phyloP scores from a whole-genome alignment of 768 basidiomycete genomes.

The Rhizopogon vesiculosus region DNA sequence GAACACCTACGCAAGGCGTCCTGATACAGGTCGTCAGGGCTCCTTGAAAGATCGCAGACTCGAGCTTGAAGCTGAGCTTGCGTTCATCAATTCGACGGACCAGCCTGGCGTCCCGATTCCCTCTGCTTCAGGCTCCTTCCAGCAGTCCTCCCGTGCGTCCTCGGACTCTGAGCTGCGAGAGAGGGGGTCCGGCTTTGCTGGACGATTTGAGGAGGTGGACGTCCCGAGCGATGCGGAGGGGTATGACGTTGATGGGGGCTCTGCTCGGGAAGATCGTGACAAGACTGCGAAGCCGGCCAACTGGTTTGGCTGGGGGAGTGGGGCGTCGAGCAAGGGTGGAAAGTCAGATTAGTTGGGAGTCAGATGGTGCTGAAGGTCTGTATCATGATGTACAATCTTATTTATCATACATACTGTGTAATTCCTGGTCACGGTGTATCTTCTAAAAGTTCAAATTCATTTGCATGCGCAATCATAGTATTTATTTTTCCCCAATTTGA shows the following conservation, averaged over 20 bases:
- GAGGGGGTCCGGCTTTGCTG: constrained; percentile 35
- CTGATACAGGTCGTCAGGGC: not conserved
- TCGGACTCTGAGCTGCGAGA: constrained; percentile 43
- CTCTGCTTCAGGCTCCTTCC: constrained; percentile 26
- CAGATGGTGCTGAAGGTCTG: not conserved
- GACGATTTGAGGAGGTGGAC: constrained; percentile 63
- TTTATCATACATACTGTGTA: not conserved
- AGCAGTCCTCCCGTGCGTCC: constrained; percentile 30
- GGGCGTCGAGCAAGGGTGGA: constrained; percentile 11
- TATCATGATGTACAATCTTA: not conserved
- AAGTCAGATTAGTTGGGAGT: constrained; percentile 15
- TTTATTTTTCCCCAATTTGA: not conserved
- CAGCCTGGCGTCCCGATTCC: constrained; percentile 20
- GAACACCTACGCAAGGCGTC: constrained; percentile 18
- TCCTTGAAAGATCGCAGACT: constrained; percentile 40
- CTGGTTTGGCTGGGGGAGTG: constrained; percentile 30
- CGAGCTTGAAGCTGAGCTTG: constrained; percentile 56
- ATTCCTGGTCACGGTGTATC: not conserved
- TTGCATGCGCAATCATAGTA: not conserved
- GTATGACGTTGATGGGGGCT: constrained; percentile 37
- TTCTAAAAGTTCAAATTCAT: not conserved
- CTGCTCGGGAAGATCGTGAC: constrained; percentile 9
- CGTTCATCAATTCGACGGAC: constrained; percentile 34
- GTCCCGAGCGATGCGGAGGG: constrained; percentile 70
- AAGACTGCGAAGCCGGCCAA: constrained; percentile 26